phyloP scores from a whole-genome alignment of 805 yeast genomes.

The Suhomyces pyralidae region DNA sequence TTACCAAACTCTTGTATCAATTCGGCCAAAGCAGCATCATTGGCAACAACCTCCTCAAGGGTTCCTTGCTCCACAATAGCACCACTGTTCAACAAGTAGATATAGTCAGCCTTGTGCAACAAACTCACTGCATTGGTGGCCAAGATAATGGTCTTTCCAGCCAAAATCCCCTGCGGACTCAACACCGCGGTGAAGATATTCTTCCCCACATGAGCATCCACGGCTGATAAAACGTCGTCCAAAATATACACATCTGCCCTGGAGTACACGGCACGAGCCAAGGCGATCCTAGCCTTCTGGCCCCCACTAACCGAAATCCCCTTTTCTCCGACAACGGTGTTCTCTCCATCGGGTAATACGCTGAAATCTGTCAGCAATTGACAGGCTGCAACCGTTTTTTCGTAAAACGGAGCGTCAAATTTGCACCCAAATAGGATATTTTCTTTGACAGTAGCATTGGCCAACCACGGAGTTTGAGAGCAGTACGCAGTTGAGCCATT shows the following conservation, averaged over 20 bases:
- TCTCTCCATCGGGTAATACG: constrained; percentile 51
- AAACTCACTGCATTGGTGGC: constrained; percentile 59
- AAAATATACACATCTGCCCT: constrained; percentile 55
- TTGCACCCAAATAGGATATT: constrained; percentile 51
- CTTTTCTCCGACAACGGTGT: constrained; percentile 56
- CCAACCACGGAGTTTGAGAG: constrained; percentile 57
- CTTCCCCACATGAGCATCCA: constrained; percentile 67
- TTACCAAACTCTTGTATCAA: constrained; percentile 32
- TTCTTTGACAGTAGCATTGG: constrained; percentile 49
- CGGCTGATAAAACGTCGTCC: constrained; percentile 70
- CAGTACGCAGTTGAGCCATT: constrained; percentile 56
- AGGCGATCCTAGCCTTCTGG: constrained; percentile 59
- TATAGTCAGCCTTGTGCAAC: constrained; percentile 55
- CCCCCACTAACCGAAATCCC: constrained; percentile 63
- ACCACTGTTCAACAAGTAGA: constrained; percentile 55
- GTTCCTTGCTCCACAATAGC: constrained; percentile 56
- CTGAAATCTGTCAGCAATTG: constrained; percentile 47
- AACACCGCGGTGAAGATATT: constrained; percentile 49
- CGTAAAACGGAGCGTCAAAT: constrained; percentile 40
- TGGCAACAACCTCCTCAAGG: constrained; percentile 46
- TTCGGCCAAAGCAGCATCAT: constrained; percentile 31
- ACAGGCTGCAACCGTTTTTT: constrained; percentile 46
- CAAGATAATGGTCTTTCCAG: constrained; percentile 51
- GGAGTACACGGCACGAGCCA: constrained; percentile 69
- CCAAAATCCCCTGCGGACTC: constrained; percentile 47